Conservation (phyloP, 768 basidiomycete species). For the Leccinum subtestaceum region DNA sequence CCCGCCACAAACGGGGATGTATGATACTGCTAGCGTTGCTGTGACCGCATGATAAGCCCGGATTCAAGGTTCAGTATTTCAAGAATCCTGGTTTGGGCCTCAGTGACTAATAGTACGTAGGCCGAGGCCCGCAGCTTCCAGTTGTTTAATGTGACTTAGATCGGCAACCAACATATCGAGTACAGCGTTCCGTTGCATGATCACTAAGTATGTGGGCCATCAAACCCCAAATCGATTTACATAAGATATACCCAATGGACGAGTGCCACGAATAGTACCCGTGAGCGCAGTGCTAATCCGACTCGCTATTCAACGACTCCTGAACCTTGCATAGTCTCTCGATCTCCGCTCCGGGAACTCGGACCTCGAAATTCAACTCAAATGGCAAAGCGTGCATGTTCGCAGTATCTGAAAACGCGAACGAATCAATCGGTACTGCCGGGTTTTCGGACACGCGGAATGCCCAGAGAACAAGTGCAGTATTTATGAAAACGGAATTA, state of each 20-base stretch:
- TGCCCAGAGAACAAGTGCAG: slow-evolving; percentile 60
- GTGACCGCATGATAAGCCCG: not conserved
- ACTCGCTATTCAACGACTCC: not conserved
- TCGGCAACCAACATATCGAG: not conserved
- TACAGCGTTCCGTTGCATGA: not conserved
- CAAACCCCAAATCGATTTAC: not conserved
- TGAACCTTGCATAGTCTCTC: slow-evolving; percentile 3
- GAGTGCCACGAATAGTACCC: not conserved
- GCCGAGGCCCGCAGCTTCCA: no score
- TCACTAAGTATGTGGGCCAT: not conserved
- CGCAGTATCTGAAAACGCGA: slow-evolving; percentile 47
- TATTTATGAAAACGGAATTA: slow-evolving; percentile 57
- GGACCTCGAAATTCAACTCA: slow-evolving; percentile 10
- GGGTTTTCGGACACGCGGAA: slow-evolving; percentile 52
- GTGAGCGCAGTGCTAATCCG: not conserved
- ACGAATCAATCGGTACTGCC: slow-evolving; percentile 51
- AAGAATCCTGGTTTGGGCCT: not conserved
- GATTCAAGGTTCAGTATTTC: not conserved
- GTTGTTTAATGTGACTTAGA: not conserved
- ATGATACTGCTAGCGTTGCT: no score
- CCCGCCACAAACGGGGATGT: no score
- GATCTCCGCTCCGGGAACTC: slow-evolving; percentile 1
- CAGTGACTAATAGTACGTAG: no score
- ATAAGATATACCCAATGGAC: not conserved
- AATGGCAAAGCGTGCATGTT: slow-evolving; percentile 10